These are phyloP conservation scores for Fraxinus latifolia DNA, from an alignment of 305 asterid genomes.

Conservation along the genomic window DNA sequence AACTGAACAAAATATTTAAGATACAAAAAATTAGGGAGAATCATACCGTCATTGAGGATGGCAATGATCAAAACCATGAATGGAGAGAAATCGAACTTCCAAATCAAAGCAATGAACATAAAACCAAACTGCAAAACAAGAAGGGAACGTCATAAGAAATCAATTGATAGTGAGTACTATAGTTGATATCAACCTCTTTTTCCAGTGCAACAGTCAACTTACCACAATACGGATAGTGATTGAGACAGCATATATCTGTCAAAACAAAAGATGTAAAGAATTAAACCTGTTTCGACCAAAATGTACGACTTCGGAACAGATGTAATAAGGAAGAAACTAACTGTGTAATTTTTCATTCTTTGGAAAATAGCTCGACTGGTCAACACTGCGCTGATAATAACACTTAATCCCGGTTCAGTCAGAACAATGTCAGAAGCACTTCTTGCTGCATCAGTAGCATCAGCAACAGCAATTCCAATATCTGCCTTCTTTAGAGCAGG, in stretches of 20 bases:
- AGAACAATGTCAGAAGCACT: slow-evolving; percentile 59
- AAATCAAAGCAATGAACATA: slow-evolving; percentile 83
- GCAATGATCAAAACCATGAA: slow-evolving; percentile 93
- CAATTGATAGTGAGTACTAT: slow-evolving; percentile 3
- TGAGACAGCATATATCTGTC: slow-evolving; percentile 90
- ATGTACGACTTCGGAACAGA: neutral
- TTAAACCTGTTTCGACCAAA: neutral
- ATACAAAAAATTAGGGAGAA: neutral
- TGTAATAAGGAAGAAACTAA: slow-evolving; percentile 23
- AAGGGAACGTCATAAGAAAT: neutral
- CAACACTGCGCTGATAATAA: slow-evolving; percentile 53
- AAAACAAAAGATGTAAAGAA: neutral
- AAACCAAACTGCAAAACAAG: slow-evolving; percentile 66
- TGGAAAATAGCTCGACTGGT: slow-evolving; percentile 60
- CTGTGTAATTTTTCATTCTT: slow-evolving; percentile 67
- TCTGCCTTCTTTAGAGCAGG: slow-evolving; percentile 73
- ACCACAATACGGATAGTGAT: slow-evolving; percentile 96
- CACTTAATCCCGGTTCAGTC: slow-evolving; percentile 56
- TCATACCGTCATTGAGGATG: slow-evolving; percentile 77
- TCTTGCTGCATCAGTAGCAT: slow-evolving; percentile 62
- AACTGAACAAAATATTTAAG: neutral
- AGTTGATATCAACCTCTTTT: neutral
- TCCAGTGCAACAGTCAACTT: slow-evolving; percentile 27
- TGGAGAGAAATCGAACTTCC: slow-evolving; percentile 89
- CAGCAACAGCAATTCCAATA: slow-evolving; percentile 56